Evolutionary conservation across 305 asterid genomes (phyloP), one percentile per base, ranked within the genome.

Genomic region (Nicotiana rustica): DNA sequence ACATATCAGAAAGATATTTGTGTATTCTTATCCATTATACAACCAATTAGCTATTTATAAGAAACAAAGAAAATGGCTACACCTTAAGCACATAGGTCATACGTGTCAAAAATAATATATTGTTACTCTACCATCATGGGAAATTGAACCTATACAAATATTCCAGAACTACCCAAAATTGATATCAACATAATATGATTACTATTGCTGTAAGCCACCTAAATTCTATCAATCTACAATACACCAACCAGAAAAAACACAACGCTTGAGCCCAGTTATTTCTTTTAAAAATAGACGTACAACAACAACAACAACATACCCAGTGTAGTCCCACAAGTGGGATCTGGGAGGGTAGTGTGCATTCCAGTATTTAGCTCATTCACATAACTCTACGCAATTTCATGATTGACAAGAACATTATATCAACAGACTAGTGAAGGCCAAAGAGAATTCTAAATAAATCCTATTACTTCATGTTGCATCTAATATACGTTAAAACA

Each of bases 401-500:
- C 78, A 78, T 67, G 77, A 77, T 61, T 81, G 82, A 80, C 62
- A 49, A 52, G 19, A 56, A 73, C 70, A 61, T 55, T 49, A 33
- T 13, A 75, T 80, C 55, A 65, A 21, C 10, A 15, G 65, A 15
- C 55, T 33, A 5, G 18, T 36, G 14, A 69, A 69, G 10, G 21
- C 33, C 77, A 60, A 67, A 69, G 56, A 55, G 65, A 75, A 29
- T 76, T 76, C 80, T 29, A 29, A 55, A 25, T 25, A 64, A 29
- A 73, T 52, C 49, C 66, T 55, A 29, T 55, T 36, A 76, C 66
- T 76, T 41, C 31, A 76, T 5, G 29, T 57, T 77, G 68, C 67
- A 75, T 79, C 84, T 79, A 88, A 83, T 85, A 67, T 81, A 89
- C 84, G 82, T 86, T 71, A 67, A 84, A 77, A 57, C 41, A 57